A percentile compares a stretch with the other conserved stretches of the same genome.
These are phyloP conservation scores for Spergularia azorica DNA, from an alignment of 179 eudicot genomes.

Conservation along the genomic window DNA sequence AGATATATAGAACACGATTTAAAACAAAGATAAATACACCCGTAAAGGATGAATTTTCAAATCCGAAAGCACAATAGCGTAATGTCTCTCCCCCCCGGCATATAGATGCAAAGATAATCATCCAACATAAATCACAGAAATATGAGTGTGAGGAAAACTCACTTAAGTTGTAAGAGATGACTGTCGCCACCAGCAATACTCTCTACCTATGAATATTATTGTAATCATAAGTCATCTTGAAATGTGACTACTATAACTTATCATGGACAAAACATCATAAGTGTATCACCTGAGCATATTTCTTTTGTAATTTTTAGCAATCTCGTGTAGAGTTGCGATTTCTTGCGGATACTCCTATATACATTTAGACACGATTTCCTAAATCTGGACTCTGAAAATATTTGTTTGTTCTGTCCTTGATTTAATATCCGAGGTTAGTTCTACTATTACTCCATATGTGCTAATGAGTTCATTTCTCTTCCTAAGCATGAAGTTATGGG, in stretches of 20 bases:
- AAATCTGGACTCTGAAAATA: too few relatives aligned
- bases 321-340: too few relatives aligned
- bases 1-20: too few relatives aligned
- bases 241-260: background rate
- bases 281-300: conserved; percentile 65
- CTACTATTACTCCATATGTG: too few relatives aligned
- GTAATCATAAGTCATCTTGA: conserved; percentile 8
- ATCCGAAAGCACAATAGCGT: background rate
- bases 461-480: too few relatives aligned
- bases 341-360: too few relatives aligned
- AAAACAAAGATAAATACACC: too few relatives aligned
- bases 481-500: too few relatives aligned
- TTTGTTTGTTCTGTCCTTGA: too few relatives aligned
- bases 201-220: conserved; percentile 56
- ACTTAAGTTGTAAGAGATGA: conserved; percentile 96
- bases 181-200: conserved; percentile 60
- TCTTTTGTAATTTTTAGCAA: too few relatives aligned
- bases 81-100: background rate
- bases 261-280: background rate
- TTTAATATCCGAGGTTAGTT: too few relatives aligned
- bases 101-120: background rate
- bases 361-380: too few relatives aligned
- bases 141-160: conserved; percentile 13
- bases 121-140: background rate
- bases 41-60: background rate